Percentiles rank a stretch among this genome's conserved stretches.
phyloP scores from a whole-genome alignment of 2,329 filamentous ascomycete genomes.

The Pseudocercospora vitis region DNA sequence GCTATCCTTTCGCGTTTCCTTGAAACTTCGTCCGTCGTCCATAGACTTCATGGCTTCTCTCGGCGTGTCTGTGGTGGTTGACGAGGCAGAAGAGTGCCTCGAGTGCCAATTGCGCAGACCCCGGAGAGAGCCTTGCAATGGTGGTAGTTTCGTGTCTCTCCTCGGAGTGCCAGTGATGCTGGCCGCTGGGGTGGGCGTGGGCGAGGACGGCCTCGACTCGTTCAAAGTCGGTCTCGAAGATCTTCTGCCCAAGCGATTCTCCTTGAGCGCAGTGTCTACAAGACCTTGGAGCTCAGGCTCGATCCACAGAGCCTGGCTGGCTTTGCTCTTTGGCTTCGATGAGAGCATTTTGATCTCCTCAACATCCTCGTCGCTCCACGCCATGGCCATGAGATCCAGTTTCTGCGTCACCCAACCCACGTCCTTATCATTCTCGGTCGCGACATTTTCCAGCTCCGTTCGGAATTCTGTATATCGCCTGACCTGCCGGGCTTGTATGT shows the following conservation, averaged over 20 bases:
- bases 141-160: not conserved
- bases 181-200: constrained; percentile 5
- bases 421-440: constrained; percentile 5
- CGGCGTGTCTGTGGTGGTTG: not conserved
- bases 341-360: constrained; percentile 16
- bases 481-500: not conserved
- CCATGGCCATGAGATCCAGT: constrained; percentile 12
- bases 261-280: not conserved
- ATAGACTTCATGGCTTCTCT: not conserved
- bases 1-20: constrained; percentile 1
- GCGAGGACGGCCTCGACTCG: constrained; percentile 7
- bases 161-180: not conserved
- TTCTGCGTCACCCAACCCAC: constrained; percentile 12
- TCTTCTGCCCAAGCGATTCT: not conserved
- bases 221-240: constrained; percentile 5
- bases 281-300: constrained; percentile 13
- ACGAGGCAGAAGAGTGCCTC: not conserved
- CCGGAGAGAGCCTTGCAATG: not conserved
- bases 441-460: constrained; percentile 8
- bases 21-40: not conserved
- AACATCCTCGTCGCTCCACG: constrained; percentile 17
- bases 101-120: not conserved
- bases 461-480: not conserved
- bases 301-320: constrained; percentile 12
- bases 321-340: constrained; percentile 4